phyloP scores from a whole-genome alignment of 805 yeast genomes.

The Maudiozyma serrabonitensis region DNA sequence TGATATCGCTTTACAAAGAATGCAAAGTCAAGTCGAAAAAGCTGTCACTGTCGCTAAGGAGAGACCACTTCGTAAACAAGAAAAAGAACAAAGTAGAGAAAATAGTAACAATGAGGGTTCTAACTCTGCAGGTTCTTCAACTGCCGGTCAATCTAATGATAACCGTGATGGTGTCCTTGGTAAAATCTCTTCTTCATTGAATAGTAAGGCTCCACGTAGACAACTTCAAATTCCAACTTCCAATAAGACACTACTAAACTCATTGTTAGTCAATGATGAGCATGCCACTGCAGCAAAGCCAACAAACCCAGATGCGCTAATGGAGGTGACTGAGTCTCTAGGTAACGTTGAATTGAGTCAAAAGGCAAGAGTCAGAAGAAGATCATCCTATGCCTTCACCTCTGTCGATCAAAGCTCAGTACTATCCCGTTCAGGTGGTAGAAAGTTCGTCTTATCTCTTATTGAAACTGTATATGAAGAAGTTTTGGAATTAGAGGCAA shows the following conservation, averaged over 20 bases:
- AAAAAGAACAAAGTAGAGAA: constrained; percentile 14
- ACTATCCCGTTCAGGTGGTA: constrained; percentile 31
- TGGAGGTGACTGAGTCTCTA: constrained; percentile 25
- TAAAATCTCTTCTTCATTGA: constrained; percentile 69
- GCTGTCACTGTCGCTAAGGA: constrained; percentile 94
- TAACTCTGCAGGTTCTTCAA: not conserved
- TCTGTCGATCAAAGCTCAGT: constrained; percentile 29
- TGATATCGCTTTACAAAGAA: constrained; percentile 85
- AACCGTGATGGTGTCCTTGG: constrained; percentile 79
- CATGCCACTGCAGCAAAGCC: not conserved
- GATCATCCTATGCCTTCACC: constrained; percentile 29
- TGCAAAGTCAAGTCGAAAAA: constrained; percentile 96
- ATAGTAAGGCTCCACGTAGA: constrained; percentile 80
- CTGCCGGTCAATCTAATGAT: constrained; percentile 32
- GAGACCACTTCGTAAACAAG: constrained; percentile 56
- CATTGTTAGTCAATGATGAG: not conserved
- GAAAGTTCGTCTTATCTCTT: constrained; percentile 49
- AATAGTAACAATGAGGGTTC: no score
- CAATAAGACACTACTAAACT: not conserved
- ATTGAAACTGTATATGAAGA: constrained; percentile 74
- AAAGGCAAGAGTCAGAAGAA: constrained; percentile 25
- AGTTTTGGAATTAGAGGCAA: constrained; percentile 70
- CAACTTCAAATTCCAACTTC: constrained; percentile 51
- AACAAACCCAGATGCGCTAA: constrained; percentile 16
- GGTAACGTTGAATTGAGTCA: constrained; percentile 24